Conservation (phyloP, 345 rosid species). For the Pelargonium nanum region DNA sequence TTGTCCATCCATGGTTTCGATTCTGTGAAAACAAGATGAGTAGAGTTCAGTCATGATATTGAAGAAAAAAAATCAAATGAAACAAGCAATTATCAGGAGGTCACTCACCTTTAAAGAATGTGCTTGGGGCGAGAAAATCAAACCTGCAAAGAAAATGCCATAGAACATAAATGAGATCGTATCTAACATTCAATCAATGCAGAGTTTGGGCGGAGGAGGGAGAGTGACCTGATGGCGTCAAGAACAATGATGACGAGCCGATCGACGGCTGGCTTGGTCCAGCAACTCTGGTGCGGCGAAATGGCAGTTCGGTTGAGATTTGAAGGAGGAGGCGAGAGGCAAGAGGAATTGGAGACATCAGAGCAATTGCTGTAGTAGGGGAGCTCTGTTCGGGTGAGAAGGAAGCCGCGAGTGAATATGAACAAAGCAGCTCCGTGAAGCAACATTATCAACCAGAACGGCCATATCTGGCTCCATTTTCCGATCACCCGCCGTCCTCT, state of each 20-base stretch:
- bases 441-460: slow-evolving; percentile 26
- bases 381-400: slow-evolving; percentile 89
- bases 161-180: background rate
- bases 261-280: slow-evolving; percentile 65
- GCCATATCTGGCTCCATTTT: slow-evolving; percentile 11
- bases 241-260: slow-evolving; percentile 66
- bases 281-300: slow-evolving; percentile 21
- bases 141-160: slow-evolving; percentile 29
- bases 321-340: slow-evolving; percentile 22
- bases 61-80: background rate
- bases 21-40: slow-evolving; percentile 14
- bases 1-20: slow-evolving; percentile 91
- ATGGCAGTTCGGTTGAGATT: slow-evolving; percentile 6
- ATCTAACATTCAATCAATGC: background rate
- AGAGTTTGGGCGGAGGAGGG: background rate
- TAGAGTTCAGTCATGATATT: background rate
- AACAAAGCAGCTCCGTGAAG: slow-evolving; percentile 52
- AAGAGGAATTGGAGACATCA: slow-evolving; percentile 57
- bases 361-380: slow-evolving; percentile 58
- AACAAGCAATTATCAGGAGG: background rate
- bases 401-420: slow-evolving; percentile 72
- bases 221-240: slow-evolving; percentile 60
- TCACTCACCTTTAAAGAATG: slow-evolving; percentile 45
- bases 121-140: slow-evolving; percentile 77
- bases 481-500: slow-evolving; percentile 7